Evolutionary conservation across 352 stramenopile genomes (phyloP).

Genomic region (Phytophthora hybrid): DNA sequence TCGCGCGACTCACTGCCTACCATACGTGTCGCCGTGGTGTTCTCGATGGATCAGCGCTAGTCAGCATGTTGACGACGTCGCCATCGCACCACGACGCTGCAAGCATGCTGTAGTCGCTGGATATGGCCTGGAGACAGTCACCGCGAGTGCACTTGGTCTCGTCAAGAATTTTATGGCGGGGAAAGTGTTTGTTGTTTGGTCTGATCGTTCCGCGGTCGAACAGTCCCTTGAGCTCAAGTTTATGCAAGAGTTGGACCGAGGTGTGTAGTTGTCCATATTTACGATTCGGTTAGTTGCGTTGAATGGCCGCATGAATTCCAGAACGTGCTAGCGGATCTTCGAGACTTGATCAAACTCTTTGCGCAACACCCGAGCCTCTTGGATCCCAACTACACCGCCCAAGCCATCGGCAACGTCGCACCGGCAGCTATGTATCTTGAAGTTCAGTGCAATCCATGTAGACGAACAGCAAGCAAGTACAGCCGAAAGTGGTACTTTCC

Average conservation of each 20-base stretch:
- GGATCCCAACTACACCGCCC: too few species aligned
- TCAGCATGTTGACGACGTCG: neutral
- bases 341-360: too few species aligned
- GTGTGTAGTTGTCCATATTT: too few species aligned
- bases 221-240: neutral
- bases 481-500: too few species aligned
- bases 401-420: too few species aligned
- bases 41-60: conserved; percentile 13
- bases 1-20: neutral
- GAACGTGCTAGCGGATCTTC: too few species aligned
- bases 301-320: too few species aligned
- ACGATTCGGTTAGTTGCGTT: too few species aligned
- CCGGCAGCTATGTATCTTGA: too few species aligned
- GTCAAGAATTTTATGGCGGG: neutral
- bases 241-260: neutral
- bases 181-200: neutral
- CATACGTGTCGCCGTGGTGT: neutral
- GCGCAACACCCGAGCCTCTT: too few species aligned
- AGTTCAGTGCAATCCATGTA: too few species aligned
- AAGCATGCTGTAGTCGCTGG: neutral
- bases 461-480: too few species aligned
- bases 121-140: neutral
- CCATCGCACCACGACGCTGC: conserved; percentile 12
- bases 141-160: neutral
- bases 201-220: neutral